phyloP scores from a whole-genome alignment of 768 basidiomycete species.

The Daedalea quercina region DNA sequence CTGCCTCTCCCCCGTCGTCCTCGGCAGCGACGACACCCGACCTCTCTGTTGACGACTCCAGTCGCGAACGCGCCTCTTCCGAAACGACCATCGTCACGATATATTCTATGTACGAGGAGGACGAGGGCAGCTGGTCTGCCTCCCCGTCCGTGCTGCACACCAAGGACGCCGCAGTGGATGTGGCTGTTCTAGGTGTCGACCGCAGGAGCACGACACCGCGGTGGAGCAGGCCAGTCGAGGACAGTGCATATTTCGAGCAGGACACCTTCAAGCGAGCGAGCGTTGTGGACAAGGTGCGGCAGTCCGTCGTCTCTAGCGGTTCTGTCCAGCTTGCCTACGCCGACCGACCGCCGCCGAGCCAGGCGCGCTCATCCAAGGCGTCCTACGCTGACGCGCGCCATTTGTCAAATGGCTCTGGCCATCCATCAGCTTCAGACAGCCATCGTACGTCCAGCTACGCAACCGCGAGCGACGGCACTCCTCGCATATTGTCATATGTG shows the following conservation, averaged over 20 bases:
- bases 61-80: slow-evolving; percentile 49
- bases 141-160: slow-evolving; percentile 21
- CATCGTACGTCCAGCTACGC: not conserved
- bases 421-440: not conserved
- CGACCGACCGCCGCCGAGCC: slow-evolving; percentile 18
- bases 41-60: slow-evolving; percentile 26
- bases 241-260: slow-evolving; percentile 25
- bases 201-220: slow-evolving; percentile 28
- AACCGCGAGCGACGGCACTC: not conserved
- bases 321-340: slow-evolving; percentile 22
- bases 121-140: slow-evolving; percentile 43
- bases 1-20: slow-evolving; percentile 6
- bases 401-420: not conserved
- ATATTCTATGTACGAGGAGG: slow-evolving; percentile 82
- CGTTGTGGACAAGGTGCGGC: slow-evolving; percentile 15
- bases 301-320: slow-evolving; percentile 19
- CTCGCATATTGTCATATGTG: not conserved
- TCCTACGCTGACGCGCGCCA: not conserved
- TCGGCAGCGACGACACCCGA: slow-evolving; percentile 26
- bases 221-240: slow-evolving; percentile 17
- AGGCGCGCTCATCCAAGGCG: slow-evolving; percentile 6
- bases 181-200: slow-evolving; percentile 19
- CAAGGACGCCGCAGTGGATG: slow-evolving; percentile 26
- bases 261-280: slow-evolving; percentile 18
- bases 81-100: slow-evolving; percentile 79